Conservation (phyloP, 306 rosid genomes). For the Elaeagnus macrophylla region DNA sequence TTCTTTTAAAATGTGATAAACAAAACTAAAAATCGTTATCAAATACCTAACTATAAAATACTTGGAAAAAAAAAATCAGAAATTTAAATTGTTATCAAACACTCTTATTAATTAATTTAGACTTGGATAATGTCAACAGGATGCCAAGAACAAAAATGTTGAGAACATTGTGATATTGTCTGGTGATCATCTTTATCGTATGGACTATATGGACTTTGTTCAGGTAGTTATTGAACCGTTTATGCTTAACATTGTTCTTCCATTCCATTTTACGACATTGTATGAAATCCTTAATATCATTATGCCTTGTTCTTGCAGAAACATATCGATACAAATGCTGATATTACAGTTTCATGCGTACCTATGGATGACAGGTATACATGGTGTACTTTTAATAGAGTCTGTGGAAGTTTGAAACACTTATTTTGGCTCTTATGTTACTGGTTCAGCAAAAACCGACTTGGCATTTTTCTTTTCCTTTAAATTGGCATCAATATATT, state of each 20-base stretch:
- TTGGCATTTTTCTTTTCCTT: too few relatives aligned
- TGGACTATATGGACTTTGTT: conserved; percentile 81
- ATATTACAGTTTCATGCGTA: conserved; percentile 85
- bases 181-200: conserved; percentile 87
- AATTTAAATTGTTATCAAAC: too few relatives aligned
- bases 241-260: conserved; percentile 1
- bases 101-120: neutral
- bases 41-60: too few relatives aligned
- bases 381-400: neutral
- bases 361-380: conserved; percentile 83
- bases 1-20: too few relatives aligned
- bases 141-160: conserved; percentile 79
- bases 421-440: neutral
- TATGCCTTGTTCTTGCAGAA: conserved; percentile 38
- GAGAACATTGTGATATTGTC: conserved; percentile 81
- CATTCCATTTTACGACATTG: neutral
- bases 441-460: neutral
- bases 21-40: too few relatives aligned
- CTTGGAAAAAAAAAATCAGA: too few relatives aligned
- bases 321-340: conserved; percentile 85
- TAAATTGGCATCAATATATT: too few relatives aligned
- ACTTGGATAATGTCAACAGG: conserved; percentile 33
- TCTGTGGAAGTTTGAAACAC: neutral
- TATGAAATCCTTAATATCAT: conserved; percentile 8
- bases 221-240: conserved; percentile 38